These are phyloP conservation scores for Fistulinella prunicolor DNA, from an alignment of 768 basidiomycete species.

Conservation along the genomic window DNA sequence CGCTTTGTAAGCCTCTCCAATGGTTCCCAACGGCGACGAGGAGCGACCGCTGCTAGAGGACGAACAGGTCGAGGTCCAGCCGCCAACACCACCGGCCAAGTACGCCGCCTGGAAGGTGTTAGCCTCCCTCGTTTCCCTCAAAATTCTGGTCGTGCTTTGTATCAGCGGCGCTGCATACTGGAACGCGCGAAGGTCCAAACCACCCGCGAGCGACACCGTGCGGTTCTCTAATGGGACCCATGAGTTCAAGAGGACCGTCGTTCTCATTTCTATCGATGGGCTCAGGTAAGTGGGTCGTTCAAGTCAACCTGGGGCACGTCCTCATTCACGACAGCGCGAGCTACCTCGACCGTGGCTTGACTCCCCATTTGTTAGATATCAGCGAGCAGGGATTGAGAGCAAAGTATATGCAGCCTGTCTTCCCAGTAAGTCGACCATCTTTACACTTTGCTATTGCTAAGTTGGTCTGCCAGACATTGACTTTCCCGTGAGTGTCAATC, in stretches of 20 bases:
- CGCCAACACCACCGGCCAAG: not conserved
- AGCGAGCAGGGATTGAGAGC: slow-evolving; percentile 83
- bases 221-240: slow-evolving; percentile 80
- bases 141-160: slow-evolving; percentile 15
- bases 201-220: slow-evolving; percentile 9
- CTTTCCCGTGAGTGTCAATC: slow-evolving; percentile 71
- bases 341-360: slow-evolving; percentile 82
- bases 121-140: slow-evolving; percentile 10
- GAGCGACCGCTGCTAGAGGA: slow-evolving; percentile 25
- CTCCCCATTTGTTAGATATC: slow-evolving; percentile 78
- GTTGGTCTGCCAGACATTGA: slow-evolving; percentile 57
- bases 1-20: not conserved
- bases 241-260: slow-evolving; percentile 72
- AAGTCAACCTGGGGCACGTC: not conserved
- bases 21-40: slow-evolving; percentile 18
- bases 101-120: slow-evolving; percentile 10
- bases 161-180: slow-evolving; percentile 13
- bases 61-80: slow-evolving; percentile 7
- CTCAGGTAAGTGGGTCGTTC: slow-evolving; percentile 49
- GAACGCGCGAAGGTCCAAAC: not conserved
- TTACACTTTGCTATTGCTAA: slow-evolving; percentile 1
- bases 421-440: slow-evolving; percentile 63
- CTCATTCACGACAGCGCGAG: slow-evolving; percentile 55
- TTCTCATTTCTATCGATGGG: slow-evolving; percentile 87
- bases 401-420: slow-evolving; percentile 83